phyloP scores from a whole-genome alignment of 257 asterid species.

The Solanum peruvianum region DNA sequence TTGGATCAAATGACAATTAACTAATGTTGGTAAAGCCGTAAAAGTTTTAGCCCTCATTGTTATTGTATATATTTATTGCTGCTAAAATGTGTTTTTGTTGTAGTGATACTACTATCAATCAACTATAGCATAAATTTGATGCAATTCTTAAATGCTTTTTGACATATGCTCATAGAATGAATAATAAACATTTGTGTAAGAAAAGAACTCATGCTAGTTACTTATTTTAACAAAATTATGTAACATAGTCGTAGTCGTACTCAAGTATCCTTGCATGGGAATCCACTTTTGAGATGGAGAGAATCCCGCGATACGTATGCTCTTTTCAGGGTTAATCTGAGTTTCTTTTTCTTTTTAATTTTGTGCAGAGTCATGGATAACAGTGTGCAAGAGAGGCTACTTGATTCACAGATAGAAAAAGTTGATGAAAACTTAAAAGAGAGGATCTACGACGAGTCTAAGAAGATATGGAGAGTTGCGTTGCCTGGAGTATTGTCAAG shows the following conservation, averaged over 20 bases:
- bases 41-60: too few species aligned
- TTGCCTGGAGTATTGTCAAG: conserved; percentile 66
- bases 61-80: too few species aligned
- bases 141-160: background rate
- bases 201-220: background rate
- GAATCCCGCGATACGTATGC: background rate
- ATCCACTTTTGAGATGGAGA: background rate
- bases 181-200: background rate
- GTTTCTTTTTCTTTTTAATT: background rate
- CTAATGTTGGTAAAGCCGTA: too few species aligned
- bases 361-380: conserved; percentile 36
- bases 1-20: too few species aligned
- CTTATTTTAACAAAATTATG: background rate
- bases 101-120: background rate
- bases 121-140: background rate
- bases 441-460: conserved; percentile 43
- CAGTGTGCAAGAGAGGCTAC: conserved; percentile 34
- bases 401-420: conserved; percentile 25
- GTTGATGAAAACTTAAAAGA: conserved; percentile 27
- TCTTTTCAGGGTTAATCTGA: background rate
- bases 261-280: background rate
- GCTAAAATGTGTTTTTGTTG: too few species aligned
- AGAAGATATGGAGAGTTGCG: conserved; percentile 85
- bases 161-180: background rate
- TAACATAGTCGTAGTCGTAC: background rate